Evolutionary conservation across 352 stramenopile species (phyloP).

Genomic region (Phytophthora pini): DNA sequence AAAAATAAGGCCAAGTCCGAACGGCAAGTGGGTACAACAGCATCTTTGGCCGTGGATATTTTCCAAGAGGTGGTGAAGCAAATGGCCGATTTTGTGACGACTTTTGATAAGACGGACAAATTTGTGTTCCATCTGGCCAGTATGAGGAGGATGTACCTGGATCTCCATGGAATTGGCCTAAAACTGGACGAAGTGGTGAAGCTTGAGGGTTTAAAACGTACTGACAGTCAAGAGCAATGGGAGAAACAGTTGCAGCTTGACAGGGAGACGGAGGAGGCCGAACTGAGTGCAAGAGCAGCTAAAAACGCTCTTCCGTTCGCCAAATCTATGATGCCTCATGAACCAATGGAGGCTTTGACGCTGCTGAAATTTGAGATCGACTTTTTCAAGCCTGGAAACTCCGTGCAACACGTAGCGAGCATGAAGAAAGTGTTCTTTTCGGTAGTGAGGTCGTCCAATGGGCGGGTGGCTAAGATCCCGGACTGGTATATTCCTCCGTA

Average conservation of each 20-base stretch:
- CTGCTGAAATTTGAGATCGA: constrained; percentile 47
- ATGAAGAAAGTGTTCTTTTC: constrained; percentile 48
- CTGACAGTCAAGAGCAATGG: constrained; percentile 6
- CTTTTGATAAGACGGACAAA: constrained; percentile 23
- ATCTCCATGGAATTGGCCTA: constrained; percentile 5
- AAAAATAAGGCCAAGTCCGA: constrained; percentile 10
- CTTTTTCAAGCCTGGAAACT: constrained; percentile 34
- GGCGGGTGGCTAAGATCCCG: constrained; percentile 37
- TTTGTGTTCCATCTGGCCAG: constrained; percentile 34
- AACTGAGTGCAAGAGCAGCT: constrained; percentile 18
- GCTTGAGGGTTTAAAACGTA: neutral
- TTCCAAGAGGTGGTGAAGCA: constrained; percentile 18
- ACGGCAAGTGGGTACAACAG: neutral
- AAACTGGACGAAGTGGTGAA: constrained; percentile 18
- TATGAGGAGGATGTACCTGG: constrained; percentile 29
- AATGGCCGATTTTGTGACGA: constrained; percentile 5
- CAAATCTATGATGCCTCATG: constrained; percentile 32
- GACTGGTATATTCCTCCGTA: constrained; percentile 38
- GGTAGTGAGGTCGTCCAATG: constrained; percentile 40
- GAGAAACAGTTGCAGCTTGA: constrained; percentile 7
- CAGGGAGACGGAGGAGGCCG: constrained; percentile 18
- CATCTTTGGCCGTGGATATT: neutral
- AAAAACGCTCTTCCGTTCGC: constrained; percentile 41
- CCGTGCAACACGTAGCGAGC: constrained; percentile 28
- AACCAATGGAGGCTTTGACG: constrained; percentile 44